Base-by-base conservation (phyloP, 2,329 filamentous ascomycete genomes). In the Paecilomyces formosus region DNA sequence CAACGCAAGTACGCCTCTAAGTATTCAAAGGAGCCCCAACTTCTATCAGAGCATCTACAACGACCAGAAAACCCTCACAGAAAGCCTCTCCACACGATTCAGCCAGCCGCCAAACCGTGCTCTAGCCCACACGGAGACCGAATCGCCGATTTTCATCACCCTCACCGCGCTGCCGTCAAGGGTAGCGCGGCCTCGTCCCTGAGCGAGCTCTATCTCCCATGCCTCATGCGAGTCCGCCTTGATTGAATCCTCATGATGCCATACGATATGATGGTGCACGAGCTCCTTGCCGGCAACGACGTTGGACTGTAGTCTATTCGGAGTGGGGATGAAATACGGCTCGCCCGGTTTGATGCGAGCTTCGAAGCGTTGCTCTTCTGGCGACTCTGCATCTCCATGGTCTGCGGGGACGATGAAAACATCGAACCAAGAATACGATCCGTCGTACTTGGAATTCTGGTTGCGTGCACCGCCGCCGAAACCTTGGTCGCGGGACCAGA, bases 371-470 rank as follows among this genome's bases (percentile, higher is more conserved):
- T 12, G 39, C 30, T 51, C 33, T 18, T 45, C 50, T 22, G 69
- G 54, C 62, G 54, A 39, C 57, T 35, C 61, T 57, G 7, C 58
- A 60, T 12, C 58, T 57, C 15, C 26, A 31, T 8, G 26, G 31
- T 11, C 31, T 28, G 49, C 18, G 15, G 57, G 68, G 18, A 73
- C 65, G 5, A 73, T 60, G 55, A 74, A 71, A 1, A 64, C 64
- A 53, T 76, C 72, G 58, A 76, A 76, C 74, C 74, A 76, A 21
- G 73, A 73, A 58, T 61, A 74, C 12, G 73, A 74, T 22, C 62
- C 64, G 5, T 65, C 51, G 57, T 72, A 75, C n/a, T 66, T 60
- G 18, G 39, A 45, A 45, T 62, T 58, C 26, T 53, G 58, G 6
- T 61, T 9, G 28, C 24, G 52, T 15, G 15, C 18, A 1, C 65